These are phyloP conservation scores for Musa schizocarpa DNA, from an alignment of 176 grass and related monocot species.

Conservation along the genomic window DNA sequence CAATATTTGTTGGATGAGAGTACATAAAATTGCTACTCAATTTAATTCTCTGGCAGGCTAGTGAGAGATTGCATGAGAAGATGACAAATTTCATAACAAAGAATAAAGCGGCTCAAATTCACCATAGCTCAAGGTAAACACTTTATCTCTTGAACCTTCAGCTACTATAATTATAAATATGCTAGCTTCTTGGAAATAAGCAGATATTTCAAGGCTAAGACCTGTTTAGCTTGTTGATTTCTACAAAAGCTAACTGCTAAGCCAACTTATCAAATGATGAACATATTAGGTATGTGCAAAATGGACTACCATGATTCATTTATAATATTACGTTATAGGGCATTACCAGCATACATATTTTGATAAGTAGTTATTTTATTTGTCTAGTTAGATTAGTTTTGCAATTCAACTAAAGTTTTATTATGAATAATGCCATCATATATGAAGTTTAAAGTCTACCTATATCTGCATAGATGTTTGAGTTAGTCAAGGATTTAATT, in stretches of 20 bases:
- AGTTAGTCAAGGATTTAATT: no score
- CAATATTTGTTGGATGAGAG: not conserved
- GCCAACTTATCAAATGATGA: not conserved
- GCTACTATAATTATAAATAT: not conserved
- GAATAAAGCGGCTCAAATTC: slow-evolving; percentile 86
- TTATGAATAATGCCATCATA: no score
- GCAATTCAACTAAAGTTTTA: no score
- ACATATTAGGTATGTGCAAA: not conserved
- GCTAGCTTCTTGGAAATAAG: not conserved
- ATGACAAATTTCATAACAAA: slow-evolving; percentile 78
- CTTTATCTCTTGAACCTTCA: not conserved
- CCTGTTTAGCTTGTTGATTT: not conserved
- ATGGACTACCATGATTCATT: not conserved
- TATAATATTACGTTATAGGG: not conserved
- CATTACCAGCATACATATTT: not conserved
- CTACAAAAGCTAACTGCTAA: not conserved
- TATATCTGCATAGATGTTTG: no score
- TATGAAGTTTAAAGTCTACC: no score
- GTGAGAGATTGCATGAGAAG: slow-evolving; percentile 71
- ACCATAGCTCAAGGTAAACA: slow-evolving; percentile 44
- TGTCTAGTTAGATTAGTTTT: no score
- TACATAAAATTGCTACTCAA: not conserved
- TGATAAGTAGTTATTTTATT: no score
- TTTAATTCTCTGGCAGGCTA: slow-evolving; percentile 40
- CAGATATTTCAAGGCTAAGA: not conserved